Evolutionary conservation across 179 eudicot genomes (phyloP).

Genomic region (Spinacia oleracea): DNA sequence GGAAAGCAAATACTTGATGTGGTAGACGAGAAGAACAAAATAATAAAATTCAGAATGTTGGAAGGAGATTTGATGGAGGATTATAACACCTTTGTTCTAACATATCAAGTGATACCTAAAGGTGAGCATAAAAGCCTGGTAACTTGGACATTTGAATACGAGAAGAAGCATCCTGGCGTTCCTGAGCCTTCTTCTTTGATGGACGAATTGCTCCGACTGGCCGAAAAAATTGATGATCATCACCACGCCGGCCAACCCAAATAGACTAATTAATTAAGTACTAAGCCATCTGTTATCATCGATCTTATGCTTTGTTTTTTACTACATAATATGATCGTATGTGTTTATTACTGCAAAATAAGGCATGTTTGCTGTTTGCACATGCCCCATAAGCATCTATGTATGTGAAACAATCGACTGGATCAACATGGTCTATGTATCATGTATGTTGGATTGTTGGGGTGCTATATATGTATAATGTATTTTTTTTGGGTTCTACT

Average conservation of each 20-base stretch:
- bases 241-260: slow-evolving; percentile 12
- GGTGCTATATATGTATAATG: no score
- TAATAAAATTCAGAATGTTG: slow-evolving; percentile 16
- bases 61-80: slow-evolving; percentile 28
- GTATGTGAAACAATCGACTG: no score
- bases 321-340: no score
- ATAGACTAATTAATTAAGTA: neutral
- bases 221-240: slow-evolving; percentile 26
- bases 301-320: no score
- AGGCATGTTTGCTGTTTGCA: no score
- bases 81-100: slow-evolving; percentile 11
- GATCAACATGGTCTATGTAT: no score
- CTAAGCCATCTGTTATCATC: no score
- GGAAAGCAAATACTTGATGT: slow-evolving; percentile 24
- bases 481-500: no score
- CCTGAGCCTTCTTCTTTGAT: slow-evolving; percentile 26
- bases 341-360: no score
- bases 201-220: slow-evolving; percentile 18
- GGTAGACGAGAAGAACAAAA: slow-evolving; percentile 27
- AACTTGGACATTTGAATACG: slow-evolving; percentile 27
- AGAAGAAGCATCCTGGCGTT: slow-evolving; percentile 16
- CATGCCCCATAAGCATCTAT: no score
- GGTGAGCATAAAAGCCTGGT: slow-evolving; percentile 1
- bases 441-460: no score
- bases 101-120: slow-evolving; percentile 24